phyloP scores from a whole-genome alignment of 1,139 yeast species.

The Pichia sp. region DNA sequence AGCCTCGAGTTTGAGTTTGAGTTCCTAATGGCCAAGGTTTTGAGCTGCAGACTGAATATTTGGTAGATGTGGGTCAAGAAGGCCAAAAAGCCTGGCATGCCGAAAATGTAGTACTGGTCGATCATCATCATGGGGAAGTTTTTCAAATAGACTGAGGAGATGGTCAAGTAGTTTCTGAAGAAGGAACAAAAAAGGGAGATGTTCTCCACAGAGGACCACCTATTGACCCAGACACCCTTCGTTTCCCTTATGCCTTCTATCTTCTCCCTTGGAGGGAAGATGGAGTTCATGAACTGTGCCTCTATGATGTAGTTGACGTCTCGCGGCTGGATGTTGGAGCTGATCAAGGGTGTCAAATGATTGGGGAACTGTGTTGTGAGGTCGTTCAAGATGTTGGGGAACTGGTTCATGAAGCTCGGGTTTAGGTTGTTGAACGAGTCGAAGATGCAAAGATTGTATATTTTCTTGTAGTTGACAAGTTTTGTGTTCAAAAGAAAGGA shows the following conservation, averaged over 20 bases:
- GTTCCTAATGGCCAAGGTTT: conserved; percentile 2
- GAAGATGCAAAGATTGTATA: conserved; percentile 23
- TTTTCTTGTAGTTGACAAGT: conserved; percentile 33
- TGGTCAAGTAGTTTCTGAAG: conserved; percentile 56
- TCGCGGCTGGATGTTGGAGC: conserved; percentile 33
- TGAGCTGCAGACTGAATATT: conserved; percentile 31
- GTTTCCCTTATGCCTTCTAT: conserved; percentile 57
- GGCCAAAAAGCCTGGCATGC: conserved; percentile 36
- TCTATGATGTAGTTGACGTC: conserved; percentile 26
- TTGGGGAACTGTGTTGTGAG: conserved; percentile 35
- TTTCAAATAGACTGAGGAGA: conserved; percentile 23
- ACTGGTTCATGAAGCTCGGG: conserved; percentile 9
- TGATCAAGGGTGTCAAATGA: conserved; percentile 38
- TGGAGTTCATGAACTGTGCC: conserved; percentile 31
- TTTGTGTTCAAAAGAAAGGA: conserved; percentile 59
- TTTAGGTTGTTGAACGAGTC: conserved; percentile 10
- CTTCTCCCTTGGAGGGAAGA: conserved; percentile 49
- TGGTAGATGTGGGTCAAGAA: conserved; percentile 37
- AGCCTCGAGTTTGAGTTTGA: conserved; percentile 2
- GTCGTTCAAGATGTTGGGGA: conserved; percentile 18
- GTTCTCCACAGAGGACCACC: conserved; percentile 52
- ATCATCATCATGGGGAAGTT: conserved; percentile 17
- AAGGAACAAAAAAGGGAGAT: conserved; percentile 66
- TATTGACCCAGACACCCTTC: conserved; percentile 63
- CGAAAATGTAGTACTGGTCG: conserved; percentile 20